Conservation (phyloP, 2,329 filamentous ascomycete species). For the Metarhizium humberi region DNA sequence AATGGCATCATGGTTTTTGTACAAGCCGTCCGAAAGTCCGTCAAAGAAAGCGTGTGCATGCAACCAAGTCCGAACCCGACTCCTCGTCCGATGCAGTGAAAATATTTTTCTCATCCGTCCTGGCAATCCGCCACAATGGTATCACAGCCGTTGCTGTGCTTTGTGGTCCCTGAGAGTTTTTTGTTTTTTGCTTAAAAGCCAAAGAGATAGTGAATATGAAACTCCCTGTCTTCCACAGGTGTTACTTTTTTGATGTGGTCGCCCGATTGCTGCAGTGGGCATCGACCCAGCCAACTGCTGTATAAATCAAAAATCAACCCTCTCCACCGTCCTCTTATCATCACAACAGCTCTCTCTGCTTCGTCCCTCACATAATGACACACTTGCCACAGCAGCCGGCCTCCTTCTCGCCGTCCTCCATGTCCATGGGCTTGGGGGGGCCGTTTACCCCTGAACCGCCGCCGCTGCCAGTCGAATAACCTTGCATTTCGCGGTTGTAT, state of each 20-base stretch:
- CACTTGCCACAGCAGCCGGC: constrained; percentile 80
- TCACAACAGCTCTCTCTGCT: not conserved
- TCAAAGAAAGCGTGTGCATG: constrained; percentile 10
- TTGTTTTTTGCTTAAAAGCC: not conserved
- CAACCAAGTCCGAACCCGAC: constrained; percentile 26
- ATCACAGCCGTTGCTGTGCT: constrained; percentile 4
- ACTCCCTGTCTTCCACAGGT: not conserved
- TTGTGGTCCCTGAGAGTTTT: not conserved
- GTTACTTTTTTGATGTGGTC: not conserved
- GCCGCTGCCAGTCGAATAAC: constrained; percentile 65
- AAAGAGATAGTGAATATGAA: not conserved
- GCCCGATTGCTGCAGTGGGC: not conserved
- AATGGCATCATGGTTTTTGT: constrained; percentile 4
- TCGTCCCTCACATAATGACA: constrained; percentile 64
- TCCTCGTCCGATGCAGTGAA: constrained; percentile 29
- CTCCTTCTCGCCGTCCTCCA: constrained; percentile 58
- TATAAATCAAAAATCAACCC: not conserved
- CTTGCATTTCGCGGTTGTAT: constrained; percentile 97
- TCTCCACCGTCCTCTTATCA: not conserved
- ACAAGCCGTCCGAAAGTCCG: constrained; percentile 5
- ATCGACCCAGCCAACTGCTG: not conserved
- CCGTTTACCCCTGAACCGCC: constrained; percentile 51
- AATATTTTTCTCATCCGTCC: constrained; percentile 12
- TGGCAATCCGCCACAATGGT: not conserved
- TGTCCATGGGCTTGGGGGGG: constrained; percentile 66